Evolutionary conservation across 257 asterid species (phyloP), one percentile per base, ranked within the genome.

Genomic region (Solanum neorickii): DNA sequence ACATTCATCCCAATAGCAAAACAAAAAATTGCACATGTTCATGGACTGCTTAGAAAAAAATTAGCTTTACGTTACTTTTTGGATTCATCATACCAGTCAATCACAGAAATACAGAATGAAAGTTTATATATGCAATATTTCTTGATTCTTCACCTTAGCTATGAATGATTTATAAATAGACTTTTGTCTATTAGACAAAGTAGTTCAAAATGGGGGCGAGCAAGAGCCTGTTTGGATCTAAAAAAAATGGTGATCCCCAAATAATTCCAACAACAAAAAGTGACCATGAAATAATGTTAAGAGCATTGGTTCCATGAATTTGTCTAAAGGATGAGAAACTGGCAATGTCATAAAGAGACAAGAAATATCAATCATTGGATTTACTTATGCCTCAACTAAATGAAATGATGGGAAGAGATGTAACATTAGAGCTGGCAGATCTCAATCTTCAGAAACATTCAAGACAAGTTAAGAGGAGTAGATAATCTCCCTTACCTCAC

Each of bases 401-500:
- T 69, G 21, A 29, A 70, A 33, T 33, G 25, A 72, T 72, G 23
- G 46, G 46, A 72, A 33, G 78, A 16, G 78, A 72, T 72, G 46
- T 33, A 31, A 70, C 44, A 70, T 27, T 25, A 27, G 68, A 59
- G 77, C 21, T 31, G 62, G 41, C 27, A 44, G 29, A 25, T 27
- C 66, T 5, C 39, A 82, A 82, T 82, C 29, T 49, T 82, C 69
- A 82, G 85, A 29, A 82, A 52, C 69, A 49, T 82, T 29, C 15
- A 49, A 37, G 46, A 49, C 69, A 29, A 46, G 56, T 80, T 27
- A 80, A 82, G 69, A 82, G 69, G 62, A 86, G 46, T 35, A 77
- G 44, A 56, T 44, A 20, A 47, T 86, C 56, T 86, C 2, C 46
- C 78, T 89, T 91, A 97, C 99, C 98, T 97, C 98, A 66, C 98